Conservation (phyloP, 768 basidiomycete species). For the Lepiota brunneoincarnata region DNA sequence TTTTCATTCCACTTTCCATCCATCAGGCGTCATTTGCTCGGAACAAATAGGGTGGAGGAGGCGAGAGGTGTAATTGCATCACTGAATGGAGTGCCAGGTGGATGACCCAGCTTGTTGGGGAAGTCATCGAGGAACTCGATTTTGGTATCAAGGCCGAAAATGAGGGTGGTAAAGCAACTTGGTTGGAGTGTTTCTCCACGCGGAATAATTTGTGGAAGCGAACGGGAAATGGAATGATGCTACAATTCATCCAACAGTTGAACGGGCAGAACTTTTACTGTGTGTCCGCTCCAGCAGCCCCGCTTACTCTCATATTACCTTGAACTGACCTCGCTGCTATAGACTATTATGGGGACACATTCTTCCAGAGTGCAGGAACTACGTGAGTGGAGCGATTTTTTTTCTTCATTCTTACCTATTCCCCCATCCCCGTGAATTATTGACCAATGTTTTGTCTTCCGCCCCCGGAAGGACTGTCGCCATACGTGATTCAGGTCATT, state of each 20-base stretch:
- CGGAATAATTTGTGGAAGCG: constrained; percentile 70
- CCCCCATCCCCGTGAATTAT: not conserved
- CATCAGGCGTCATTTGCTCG: constrained; percentile 68
- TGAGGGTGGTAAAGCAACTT: constrained; percentile 76
- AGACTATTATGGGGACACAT: constrained; percentile 81
- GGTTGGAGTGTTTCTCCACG: constrained; percentile 75
- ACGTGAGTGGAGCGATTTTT: constrained; percentile 30
- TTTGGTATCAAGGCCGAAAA: constrained; percentile 70
- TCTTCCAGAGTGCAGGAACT: constrained; percentile 75
- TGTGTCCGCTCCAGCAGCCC: constrained; percentile 28
- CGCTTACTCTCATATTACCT: not conserved
- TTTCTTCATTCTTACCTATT: not conserved
- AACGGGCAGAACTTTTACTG: constrained; percentile 84
- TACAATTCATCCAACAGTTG: constrained; percentile 78
- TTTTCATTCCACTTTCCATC: not conserved
- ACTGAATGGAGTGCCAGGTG: constrained; percentile 58
- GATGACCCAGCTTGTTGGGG: constrained; percentile 59
- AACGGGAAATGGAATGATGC: constrained; percentile 78
- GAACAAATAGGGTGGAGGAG: constrained; percentile 46
- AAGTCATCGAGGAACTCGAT: constrained; percentile 61
- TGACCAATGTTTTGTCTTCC: not conserved
- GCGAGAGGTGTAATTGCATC: constrained; percentile 63
- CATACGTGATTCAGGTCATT: constrained; percentile 75
- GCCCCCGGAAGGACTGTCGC: constrained; percentile 39
- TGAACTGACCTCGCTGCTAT: not conserved